Evolutionary conservation across 305 asterid genomes (phyloP).

Genomic region (Solanum hybrid): DNA sequence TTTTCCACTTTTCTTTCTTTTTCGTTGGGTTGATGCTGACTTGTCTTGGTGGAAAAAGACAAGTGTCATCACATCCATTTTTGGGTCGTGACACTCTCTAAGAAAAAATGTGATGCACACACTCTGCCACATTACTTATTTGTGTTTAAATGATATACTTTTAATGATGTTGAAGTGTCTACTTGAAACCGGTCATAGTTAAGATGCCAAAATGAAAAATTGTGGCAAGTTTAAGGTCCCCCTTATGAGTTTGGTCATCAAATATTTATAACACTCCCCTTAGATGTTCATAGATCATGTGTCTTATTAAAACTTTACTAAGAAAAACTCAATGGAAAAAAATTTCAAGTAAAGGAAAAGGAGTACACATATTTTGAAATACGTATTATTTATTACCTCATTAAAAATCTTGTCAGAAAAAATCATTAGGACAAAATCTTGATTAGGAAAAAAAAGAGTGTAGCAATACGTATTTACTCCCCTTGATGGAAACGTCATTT

Average conservation of each 20-base stretch:
- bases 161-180: background rate
- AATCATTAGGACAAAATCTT: background rate
- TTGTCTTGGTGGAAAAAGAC: background rate
- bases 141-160: background rate
- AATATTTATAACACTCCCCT: too few species aligned
- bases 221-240: background rate
- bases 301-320: background rate
- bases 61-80: background rate
- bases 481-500: background rate
- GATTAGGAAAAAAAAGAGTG: background rate
- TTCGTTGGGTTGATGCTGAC: too few species aligned
- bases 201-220: background rate
- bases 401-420: background rate
- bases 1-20: too few species aligned
- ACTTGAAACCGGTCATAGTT: background rate
- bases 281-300: background rate
- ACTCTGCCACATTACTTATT: background rate
- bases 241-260: background rate
- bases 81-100: background rate
- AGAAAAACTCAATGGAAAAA: too few species aligned
- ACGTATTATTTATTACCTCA: background rate
- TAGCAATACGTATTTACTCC: too few species aligned
- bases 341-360: background rate
- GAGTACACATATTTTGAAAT: background rate
- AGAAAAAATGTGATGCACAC: background rate